A percentile compares a stretch with the other conserved stretches of the same genome.
These are phyloP conservation scores for Phylloporus sp. DNA, from an alignment of 768 basidiomycete genomes.

Conservation along the genomic window DNA sequence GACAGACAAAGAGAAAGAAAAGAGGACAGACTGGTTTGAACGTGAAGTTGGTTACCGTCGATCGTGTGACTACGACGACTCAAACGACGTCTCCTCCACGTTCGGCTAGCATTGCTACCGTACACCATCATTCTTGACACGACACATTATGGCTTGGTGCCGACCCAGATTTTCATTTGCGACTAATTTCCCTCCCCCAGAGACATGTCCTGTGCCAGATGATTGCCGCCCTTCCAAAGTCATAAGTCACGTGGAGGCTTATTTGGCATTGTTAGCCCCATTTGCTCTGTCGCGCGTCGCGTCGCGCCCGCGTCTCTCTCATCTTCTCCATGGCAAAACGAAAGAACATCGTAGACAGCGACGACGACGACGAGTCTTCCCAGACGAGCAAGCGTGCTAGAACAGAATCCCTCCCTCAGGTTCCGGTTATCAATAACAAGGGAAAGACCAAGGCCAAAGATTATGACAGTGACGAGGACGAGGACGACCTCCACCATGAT, in stretches of 20 bases:
- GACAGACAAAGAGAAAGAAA: constrained; percentile 1
- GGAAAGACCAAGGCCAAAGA: constrained; percentile 29
- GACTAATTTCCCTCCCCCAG: no score
- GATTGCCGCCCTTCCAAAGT: no score
- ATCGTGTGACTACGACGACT: constrained; percentile 14
- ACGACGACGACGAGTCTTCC: constrained; percentile 34
- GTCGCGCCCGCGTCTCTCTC: constrained; percentile 22
- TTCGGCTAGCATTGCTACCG: constrained; percentile 14
- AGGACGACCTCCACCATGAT: constrained; percentile 33
- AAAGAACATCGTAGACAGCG: constrained; percentile 40
- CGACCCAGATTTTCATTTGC: no score
- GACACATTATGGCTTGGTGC: neutral
- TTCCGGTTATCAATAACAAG: constrained; percentile 29
- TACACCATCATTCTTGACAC: neutral
- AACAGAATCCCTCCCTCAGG: constrained; percentile 31
- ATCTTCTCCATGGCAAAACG: constrained; percentile 49
- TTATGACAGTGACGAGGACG: constrained; percentile 28
- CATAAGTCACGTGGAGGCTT: constrained; percentile 12
- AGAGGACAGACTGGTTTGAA: neutral
- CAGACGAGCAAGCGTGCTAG: constrained; percentile 42
- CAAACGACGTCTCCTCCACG: constrained; percentile 1
- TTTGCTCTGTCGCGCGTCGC: constrained; percentile 24
- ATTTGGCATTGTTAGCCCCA: constrained; percentile 22
- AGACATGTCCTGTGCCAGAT: no score
- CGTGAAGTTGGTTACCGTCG: constrained; percentile 16